Percentiles rank a stretch among this genome's conserved stretches.
These are phyloP conservation scores for Pterocarpus macrocarpus DNA, from an alignment of 306 rosid species.

Conservation along the genomic window DNA sequence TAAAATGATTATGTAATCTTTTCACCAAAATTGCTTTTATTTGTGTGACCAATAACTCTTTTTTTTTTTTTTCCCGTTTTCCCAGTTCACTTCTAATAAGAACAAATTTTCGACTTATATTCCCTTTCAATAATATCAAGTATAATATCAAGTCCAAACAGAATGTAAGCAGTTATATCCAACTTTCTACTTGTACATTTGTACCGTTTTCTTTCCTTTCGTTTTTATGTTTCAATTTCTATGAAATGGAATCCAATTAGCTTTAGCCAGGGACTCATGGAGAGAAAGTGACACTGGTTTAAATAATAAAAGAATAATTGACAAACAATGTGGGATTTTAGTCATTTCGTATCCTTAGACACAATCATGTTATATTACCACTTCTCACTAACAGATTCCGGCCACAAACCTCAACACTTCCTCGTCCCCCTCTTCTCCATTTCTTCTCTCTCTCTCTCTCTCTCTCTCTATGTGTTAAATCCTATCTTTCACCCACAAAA, in stretches of 20 bases:
- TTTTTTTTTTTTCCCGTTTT: too few species aligned
- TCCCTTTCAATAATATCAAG: too few species aligned
- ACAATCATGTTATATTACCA: not conserved
- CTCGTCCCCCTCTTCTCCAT: not conserved
- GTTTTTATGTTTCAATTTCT: not conserved
- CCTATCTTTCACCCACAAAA: not conserved
- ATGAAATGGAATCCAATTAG: not conserved
- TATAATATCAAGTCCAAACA: not conserved
- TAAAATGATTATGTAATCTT: too few species aligned
- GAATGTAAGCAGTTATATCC: not conserved
- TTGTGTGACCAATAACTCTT: too few species aligned
- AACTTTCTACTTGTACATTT: not conserved
- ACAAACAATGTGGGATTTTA: not conserved
- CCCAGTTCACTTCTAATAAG: too few species aligned
- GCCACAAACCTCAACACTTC: not conserved
- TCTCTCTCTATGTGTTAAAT: conserved; percentile 7
- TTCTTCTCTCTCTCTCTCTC: not conserved
- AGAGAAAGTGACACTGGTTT: not conserved
- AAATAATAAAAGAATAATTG: not conserved
- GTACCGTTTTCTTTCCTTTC: too few species aligned
- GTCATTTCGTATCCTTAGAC: conserved; percentile 1
- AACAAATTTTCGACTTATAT: too few species aligned
- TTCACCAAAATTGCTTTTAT: too few species aligned
- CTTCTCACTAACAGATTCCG: not conserved
- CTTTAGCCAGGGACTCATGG: not conserved